Evolutionary conservation across 306 rosid genomes (phyloP).

Genomic region (Elaeagnus macrophylla): DNA sequence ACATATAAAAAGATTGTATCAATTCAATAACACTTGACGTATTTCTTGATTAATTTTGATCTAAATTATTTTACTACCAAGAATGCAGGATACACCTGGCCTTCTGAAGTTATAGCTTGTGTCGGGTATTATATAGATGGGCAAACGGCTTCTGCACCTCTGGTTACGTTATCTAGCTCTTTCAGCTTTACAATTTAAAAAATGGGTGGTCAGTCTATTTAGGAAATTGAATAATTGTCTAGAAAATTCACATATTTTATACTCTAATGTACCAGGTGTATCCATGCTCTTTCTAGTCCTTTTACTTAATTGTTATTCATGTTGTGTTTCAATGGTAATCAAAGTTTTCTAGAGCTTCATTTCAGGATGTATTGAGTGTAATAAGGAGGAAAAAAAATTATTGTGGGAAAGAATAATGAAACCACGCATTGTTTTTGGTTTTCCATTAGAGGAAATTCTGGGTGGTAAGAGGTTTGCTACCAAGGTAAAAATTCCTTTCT

Average conservation of each 20-base stretch:
- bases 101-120: constrained; percentile 58
- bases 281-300: constrained; percentile 13
- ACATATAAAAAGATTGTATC: no score
- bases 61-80: constrained; percentile 19
- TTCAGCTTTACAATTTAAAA: constrained; percentile 70
- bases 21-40: no score
- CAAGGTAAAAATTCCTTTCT: constrained; percentile 30
- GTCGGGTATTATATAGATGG: constrained; percentile 55
- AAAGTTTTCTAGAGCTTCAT: constrained; percentile 22
- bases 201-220: no score
- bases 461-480: constrained; percentile 41
- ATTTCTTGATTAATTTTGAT: constrained; percentile 12
- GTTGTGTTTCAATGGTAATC: constrained; percentile 16
- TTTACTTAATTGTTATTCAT: constrained; percentile 17
- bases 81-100: constrained; percentile 72
- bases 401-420: constrained; percentile 59
- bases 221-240: background rate
- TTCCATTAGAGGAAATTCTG: constrained; percentile 63
- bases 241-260: constrained; percentile 30
- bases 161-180: constrained; percentile 88
- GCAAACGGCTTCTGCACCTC: constrained; percentile 67
- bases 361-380: constrained; percentile 77
- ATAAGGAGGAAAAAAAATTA: constrained; percentile 70
- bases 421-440: constrained; percentile 63
- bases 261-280: constrained; percentile 71